phyloP scores from a whole-genome alignment of 2,329 filamentous ascomycete species.

The Lojkania enalia region DNA sequence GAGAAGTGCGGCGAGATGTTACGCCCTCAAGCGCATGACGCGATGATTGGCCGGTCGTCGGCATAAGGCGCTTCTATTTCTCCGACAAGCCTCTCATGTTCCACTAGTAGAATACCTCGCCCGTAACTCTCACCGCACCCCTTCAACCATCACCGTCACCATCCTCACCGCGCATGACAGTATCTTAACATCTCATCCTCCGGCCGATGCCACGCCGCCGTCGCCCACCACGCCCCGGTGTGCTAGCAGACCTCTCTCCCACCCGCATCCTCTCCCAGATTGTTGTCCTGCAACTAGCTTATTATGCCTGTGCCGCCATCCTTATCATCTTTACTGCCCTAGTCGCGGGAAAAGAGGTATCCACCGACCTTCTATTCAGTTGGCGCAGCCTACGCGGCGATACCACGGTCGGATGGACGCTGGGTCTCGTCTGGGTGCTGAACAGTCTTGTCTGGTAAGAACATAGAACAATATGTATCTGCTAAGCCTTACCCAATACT shows the following conservation, averaged over 20 bases:
- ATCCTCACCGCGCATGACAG: not conserved
- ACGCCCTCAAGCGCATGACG: too few species aligned
- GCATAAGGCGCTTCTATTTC: too few species aligned
- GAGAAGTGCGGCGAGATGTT: too few species aligned
- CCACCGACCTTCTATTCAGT: constrained; percentile 61
- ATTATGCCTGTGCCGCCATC: constrained; percentile 63
- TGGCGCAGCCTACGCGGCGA: constrained; percentile 68
- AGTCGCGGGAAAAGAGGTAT: constrained; percentile 64
- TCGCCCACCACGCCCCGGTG: constrained; percentile 66
- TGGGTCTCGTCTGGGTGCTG: constrained; percentile 69
- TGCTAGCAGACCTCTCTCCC: constrained; percentile 67
- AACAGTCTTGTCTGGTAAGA: constrained; percentile 65
- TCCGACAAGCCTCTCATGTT: too few species aligned
- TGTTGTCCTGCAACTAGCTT: constrained; percentile 64
- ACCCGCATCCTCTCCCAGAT: constrained; percentile 70
- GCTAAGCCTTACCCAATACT: constrained; percentile 8
- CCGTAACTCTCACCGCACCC: too few species aligned
- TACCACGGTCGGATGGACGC: constrained; percentile 70
- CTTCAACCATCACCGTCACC: too few species aligned
- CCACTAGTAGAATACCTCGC: too few species aligned
- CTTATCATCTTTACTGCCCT: constrained; percentile 70
- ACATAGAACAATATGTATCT: not conserved
- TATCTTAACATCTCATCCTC: not conserved
- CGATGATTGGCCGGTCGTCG: too few species aligned
- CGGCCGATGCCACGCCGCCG: constrained; percentile 59